A percentile compares a stretch with the other conserved stretches of the same genome.
Conservation (phyloP, 495 filamentous ascomycete genomes). For the Penicillium ochrochloron region DNA sequence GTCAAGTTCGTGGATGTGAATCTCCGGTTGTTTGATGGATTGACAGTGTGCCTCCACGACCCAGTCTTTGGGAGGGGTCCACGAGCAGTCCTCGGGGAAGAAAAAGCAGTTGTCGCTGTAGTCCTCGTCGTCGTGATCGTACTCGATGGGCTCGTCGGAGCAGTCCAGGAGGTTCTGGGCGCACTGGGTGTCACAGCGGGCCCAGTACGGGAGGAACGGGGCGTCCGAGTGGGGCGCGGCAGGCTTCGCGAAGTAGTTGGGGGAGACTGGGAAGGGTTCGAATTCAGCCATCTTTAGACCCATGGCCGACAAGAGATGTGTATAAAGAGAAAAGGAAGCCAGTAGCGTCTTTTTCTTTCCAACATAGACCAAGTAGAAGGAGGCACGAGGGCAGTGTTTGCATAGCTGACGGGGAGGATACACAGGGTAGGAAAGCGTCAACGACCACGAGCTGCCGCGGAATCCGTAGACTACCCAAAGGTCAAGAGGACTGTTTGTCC, state of each 20-base stretch:
- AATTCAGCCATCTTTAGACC: constrained; percentile 40
- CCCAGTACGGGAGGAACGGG: constrained; percentile 49
- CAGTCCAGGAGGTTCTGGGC: constrained; percentile 47
- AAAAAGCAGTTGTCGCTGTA: constrained; percentile 53
- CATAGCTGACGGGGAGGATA: constrained; percentile 18
- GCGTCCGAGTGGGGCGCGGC: constrained; percentile 17
- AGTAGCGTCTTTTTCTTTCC: constrained; percentile 17
- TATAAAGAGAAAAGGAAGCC: not conserved
- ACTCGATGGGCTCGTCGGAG: constrained; percentile 51
- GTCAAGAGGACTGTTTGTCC: constrained; percentile 17
- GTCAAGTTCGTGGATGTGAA: constrained; percentile 12
- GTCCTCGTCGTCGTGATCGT: constrained; percentile 53
- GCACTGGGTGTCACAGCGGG: constrained; percentile 43
- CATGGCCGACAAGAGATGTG: constrained; percentile 20
- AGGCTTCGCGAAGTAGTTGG: constrained; percentile 22
- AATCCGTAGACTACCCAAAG: constrained; percentile 9
- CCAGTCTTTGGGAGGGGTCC: constrained; percentile 44
- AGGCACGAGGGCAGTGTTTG: constrained; percentile 23
- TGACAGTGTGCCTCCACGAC: constrained; percentile 26
- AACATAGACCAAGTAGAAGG: constrained; percentile 15
- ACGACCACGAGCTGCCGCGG: constrained; percentile 9
- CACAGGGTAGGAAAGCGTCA: constrained; percentile 8
- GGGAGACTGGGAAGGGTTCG: constrained; percentile 32
- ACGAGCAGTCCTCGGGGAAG: constrained; percentile 54
- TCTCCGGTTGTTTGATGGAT: constrained; percentile 10